Evolutionary conservation across 179 eudicot genomes (phyloP).

Genomic region (Beta macrorhiza): DNA sequence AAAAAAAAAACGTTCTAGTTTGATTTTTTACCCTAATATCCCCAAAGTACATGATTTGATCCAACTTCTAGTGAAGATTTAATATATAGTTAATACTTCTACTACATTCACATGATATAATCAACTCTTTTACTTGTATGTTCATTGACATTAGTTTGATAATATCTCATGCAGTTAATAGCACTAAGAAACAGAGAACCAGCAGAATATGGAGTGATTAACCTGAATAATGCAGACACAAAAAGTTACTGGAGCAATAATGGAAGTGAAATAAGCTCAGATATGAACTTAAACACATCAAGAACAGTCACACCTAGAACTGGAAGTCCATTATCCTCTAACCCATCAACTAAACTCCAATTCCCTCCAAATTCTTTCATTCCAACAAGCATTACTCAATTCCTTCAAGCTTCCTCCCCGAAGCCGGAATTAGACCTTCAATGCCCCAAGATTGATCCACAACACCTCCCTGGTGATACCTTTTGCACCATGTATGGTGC

Average conservation of each 20-base stretch:
- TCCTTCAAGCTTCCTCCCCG: constrained; percentile 43
- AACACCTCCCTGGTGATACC: constrained; percentile 37
- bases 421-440: constrained; percentile 37
- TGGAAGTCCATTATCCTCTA: constrained; percentile 37
- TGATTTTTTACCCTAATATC: too few relatives aligned
- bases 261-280: constrained; percentile 55
- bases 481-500: constrained; percentile 52
- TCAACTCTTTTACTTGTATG: too few relatives aligned
- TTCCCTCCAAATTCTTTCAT: constrained; percentile 32
- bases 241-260: constrained; percentile 72
- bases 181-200: constrained; percentile 52
- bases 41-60: too few relatives aligned
- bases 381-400: constrained; percentile 28
- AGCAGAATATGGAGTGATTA: constrained; percentile 37
- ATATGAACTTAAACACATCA: constrained; percentile 51
- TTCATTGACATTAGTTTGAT: neutral
- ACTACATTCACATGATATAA: too few relatives aligned
- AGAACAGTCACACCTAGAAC: constrained; percentile 24
- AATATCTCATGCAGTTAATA: constrained; percentile 47
- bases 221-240: constrained; percentile 50
- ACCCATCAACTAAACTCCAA: constrained; percentile 33
- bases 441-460: constrained; percentile 39
- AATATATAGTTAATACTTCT: too few relatives aligned
- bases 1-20: too few relatives aligned
- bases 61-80: too few relatives aligned